phyloP scores from a whole-genome alignment of 2,329 filamentous ascomycete species.

The Neoscytalidium dimidiatum region DNA sequence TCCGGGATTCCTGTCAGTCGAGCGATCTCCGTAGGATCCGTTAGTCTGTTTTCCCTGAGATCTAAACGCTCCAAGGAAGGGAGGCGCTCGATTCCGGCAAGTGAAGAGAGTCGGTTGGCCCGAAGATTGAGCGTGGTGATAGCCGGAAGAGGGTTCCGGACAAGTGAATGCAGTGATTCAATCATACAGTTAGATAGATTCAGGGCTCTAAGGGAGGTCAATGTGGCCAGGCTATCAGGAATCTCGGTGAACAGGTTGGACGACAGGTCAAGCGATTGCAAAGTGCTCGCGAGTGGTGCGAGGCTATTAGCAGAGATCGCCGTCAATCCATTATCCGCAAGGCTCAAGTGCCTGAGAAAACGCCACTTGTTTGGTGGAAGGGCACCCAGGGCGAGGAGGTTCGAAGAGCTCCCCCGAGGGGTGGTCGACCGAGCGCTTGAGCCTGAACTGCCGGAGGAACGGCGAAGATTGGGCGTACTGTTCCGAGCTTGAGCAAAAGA shows the following conservation, averaged over 20 bases:
- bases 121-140: constrained; percentile 92
- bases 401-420: constrained; percentile 70
- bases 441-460: constrained; percentile 92
- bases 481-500: constrained; percentile 65
- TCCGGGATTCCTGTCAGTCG: constrained; percentile 88
- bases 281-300: constrained; percentile 78
- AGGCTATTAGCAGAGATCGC: constrained; percentile 75
- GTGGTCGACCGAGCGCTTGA: constrained; percentile 65
- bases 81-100: constrained; percentile 87
- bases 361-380: constrained; percentile 90
- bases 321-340: constrained; percentile 89
- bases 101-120: constrained; percentile 80
- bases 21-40: constrained; percentile 89
- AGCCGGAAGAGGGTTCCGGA: constrained; percentile 82
- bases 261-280: constrained; percentile 91
- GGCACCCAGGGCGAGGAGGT: constrained; percentile 69
- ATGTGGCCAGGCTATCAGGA: constrained; percentile 81
- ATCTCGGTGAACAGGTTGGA: constrained; percentile 93
- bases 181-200: constrained; percentile 99
- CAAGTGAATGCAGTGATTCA: constrained; percentile 84
- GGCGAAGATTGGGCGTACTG: constrained; percentile 71
- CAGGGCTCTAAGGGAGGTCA: constrained; percentile 85
- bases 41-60: constrained; percentile 83
- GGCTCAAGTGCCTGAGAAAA: constrained; percentile 85
- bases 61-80: constrained; percentile 88